A percentile compares a stretch with the other conserved stretches of the same genome.
Conservation (phyloP, 2,329 filamentous ascomycete genomes). For the Diaporthe nobilis region DNA sequence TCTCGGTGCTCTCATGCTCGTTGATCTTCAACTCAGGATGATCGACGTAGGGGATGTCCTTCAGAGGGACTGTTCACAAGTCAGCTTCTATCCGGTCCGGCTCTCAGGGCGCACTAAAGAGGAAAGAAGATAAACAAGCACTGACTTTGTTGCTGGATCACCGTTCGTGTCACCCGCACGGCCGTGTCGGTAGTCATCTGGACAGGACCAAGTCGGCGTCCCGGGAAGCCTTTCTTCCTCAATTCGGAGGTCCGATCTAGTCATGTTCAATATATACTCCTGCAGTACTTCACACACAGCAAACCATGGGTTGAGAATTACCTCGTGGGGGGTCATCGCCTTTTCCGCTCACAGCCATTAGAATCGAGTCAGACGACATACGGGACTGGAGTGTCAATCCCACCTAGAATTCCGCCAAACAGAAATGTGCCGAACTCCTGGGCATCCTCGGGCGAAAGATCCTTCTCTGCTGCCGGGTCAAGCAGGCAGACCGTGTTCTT, state of each 20-base stretch:
- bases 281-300: not conserved
- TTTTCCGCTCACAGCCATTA: constrained; percentile 53
- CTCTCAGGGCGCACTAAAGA: not conserved
- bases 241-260: constrained; percentile 95
- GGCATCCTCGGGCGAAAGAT: constrained; percentile 87
- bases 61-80: constrained; percentile 74
- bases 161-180: constrained; percentile 90
- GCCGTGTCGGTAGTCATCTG: constrained; percentile 99
- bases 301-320: constrained; percentile 57
- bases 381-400: constrained; percentile 46
- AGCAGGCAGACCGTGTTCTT: constrained; percentile 88
- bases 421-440: constrained; percentile 90
- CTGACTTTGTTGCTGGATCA: constrained; percentile 86
- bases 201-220: constrained; percentile 87
- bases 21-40: constrained; percentile 91
- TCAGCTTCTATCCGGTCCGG: constrained; percentile 28
- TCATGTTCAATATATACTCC: constrained; percentile 39
- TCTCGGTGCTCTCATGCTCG: constrained; percentile 93
- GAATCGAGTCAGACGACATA: not conserved
- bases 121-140: constrained; percentile 28
- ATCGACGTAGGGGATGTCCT: constrained; percentile 86
- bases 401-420: constrained; percentile 96
- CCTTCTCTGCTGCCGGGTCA: constrained; percentile 86
- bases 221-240: constrained; percentile 91
- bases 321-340: constrained; percentile 95